Evolutionary conservation across 179 eudicot genomes (phyloP).

Genomic region (Heliamphora pulchella): DNA sequence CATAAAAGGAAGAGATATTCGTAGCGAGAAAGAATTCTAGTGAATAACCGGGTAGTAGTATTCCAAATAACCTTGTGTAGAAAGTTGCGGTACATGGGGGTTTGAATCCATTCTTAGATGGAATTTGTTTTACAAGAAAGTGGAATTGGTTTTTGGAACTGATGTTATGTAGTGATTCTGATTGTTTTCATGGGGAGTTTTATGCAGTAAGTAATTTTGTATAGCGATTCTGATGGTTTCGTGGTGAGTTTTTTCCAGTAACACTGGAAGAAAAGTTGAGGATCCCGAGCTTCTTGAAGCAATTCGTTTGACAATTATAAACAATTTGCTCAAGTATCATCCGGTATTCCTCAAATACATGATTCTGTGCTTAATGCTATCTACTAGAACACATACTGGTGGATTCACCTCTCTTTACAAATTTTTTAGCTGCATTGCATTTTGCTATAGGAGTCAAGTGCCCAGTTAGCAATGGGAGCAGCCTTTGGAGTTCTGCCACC

Average conservation of each 20-base stretch:
- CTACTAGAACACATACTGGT: not conserved
- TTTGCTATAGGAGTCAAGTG: slow-evolving; percentile 75
- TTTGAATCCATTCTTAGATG: not conserved
- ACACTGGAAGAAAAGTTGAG: slow-evolving; percentile 84
- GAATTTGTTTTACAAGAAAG: not conserved
- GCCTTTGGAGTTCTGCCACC: slow-evolving; percentile 77
- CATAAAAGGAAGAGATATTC: not conserved
- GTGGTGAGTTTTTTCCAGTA: slow-evolving; percentile 32
- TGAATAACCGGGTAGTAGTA: not conserved
- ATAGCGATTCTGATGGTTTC: not conserved
- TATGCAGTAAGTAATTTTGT: slow-evolving; percentile 32
- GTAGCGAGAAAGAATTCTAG: not conserved
- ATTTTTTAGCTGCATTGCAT: not conserved
- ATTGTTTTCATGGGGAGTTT: slow-evolving; percentile 11
- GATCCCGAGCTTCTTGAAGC: slow-evolving; percentile 89
- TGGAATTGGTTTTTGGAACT: not conserved
- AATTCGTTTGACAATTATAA: slow-evolving; percentile 89
- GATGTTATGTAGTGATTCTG: not conserved
- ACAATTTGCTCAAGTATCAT: slow-evolving; percentile 82
- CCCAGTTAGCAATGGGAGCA: slow-evolving; percentile 82
- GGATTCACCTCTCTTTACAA: not conserved
- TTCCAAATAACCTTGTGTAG: not conserved
- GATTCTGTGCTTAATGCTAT: slow-evolving; percentile 4
- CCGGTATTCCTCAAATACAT: slow-evolving; percentile 45
- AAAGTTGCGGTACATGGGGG: not conserved